These are phyloP conservation scores for Marchantia polymorpha DNA, from an alignment of 225 moss, liverwort and hornwort genomes.

Conservation along the genomic window DNA sequence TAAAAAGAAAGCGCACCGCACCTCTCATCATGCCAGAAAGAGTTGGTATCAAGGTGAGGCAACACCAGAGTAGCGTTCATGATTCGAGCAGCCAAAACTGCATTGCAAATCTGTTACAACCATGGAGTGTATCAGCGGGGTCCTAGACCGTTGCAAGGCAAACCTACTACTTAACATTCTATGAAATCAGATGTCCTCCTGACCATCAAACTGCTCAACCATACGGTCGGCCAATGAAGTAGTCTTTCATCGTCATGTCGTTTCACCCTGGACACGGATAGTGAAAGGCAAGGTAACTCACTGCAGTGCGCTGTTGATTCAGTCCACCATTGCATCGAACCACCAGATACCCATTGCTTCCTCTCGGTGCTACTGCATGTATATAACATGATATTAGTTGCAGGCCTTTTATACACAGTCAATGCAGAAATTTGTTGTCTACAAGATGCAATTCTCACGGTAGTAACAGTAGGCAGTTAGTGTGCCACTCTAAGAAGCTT, in stretches of 20 bases:
- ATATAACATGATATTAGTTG: neutral
- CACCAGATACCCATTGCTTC: constrained; percentile 76
- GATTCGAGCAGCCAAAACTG: constrained; percentile 88
- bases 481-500: neutral
- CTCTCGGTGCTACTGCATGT: constrained; percentile 58
- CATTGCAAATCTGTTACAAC: constrained; percentile 75
- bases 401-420: neutral
- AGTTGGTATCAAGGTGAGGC: constrained; percentile 72
- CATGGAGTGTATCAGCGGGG: neutral
- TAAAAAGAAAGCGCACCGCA: constrained; percentile 25
- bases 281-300: constrained; percentile 33
- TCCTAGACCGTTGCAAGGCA: neutral
- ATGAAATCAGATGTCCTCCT: neutral
- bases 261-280: neutral
- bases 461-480: neutral
- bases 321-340: constrained; percentile 87
- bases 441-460: neutral
- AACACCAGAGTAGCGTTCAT: constrained; percentile 96
- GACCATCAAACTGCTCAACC: neutral
- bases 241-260: neutral
- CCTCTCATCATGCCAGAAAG: constrained; percentile 80
- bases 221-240: neutral
- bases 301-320: constrained; percentile 81
- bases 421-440: neutral
- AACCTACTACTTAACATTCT: neutral